Percentiles rank a stretch among this genome's conserved stretches.
phyloP scores from a whole-genome alignment of 106 monocot genomes.

The Iris macrosiphon region DNA sequence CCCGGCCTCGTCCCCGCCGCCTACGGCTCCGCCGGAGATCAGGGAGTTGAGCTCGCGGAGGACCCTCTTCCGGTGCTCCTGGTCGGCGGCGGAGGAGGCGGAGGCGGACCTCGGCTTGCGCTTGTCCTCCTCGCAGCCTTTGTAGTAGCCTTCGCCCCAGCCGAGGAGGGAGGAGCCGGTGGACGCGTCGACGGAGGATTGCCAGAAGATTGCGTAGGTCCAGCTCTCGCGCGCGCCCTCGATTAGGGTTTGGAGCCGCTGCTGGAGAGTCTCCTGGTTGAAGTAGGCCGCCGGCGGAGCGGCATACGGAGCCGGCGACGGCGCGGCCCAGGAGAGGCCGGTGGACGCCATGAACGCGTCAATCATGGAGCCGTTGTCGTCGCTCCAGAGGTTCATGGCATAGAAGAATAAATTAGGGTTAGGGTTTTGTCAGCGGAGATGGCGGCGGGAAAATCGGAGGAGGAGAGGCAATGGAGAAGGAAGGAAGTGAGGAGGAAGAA shows the following conservation, averaged over 20 bases:
- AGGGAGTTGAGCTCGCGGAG: conserved; percentile 39
- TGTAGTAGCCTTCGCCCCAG: conserved; percentile 74
- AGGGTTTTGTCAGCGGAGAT: not conserved
- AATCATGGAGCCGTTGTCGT: conserved; percentile 87
- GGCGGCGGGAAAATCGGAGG: no score
- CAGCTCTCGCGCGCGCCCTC: conserved; percentile 51
- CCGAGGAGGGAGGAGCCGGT: conserved; percentile 30
- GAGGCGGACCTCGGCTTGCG: not conserved
- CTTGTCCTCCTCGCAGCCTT: conserved; percentile 38
- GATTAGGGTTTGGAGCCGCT: conserved; percentile 61
- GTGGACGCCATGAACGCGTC: conserved; percentile 70
- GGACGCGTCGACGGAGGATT: conserved; percentile 28
- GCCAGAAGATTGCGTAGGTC: conserved; percentile 87
- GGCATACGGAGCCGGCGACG: conserved; percentile 17
- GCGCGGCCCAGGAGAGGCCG: conserved; percentile 44
- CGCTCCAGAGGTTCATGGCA: conserved; percentile 77
- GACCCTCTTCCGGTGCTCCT: conserved; percentile 37
- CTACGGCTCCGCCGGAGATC: conserved; percentile 22
- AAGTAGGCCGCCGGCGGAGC: conserved; percentile 10
- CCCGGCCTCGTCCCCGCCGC: conserved; percentile 12
- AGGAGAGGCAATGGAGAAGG: no score
- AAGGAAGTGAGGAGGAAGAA: no score
- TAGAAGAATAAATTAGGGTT: not conserved
- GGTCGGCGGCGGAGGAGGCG: conserved; percentile 19
- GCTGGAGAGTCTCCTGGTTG: conserved; percentile 61